Percentiles rank a stretch among this genome's conserved stretches.
phyloP scores from a whole-genome alignment of 169 alveolate genomes.

The Plasmodium fragile region DNA sequence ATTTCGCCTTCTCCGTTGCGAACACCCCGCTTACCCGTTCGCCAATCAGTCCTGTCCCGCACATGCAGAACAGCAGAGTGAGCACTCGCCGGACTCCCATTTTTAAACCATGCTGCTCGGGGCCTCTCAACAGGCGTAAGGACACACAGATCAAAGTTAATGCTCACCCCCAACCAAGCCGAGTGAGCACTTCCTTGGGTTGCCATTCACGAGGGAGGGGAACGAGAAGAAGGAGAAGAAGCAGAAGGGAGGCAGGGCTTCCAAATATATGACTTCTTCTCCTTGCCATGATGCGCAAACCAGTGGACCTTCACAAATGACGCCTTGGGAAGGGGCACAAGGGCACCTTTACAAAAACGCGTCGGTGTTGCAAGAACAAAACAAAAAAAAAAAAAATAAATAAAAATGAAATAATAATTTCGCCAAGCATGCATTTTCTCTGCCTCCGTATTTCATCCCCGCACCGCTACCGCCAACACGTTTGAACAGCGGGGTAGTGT shows the following conservation, averaged over 20 bases:
- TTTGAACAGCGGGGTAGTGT: not conserved
- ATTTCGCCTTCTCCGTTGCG: not conserved
- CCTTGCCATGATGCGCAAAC: not conserved
- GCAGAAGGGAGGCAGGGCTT: not conserved
- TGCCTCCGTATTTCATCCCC: not conserved
- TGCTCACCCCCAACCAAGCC: not conserved
- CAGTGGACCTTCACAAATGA: not conserved
- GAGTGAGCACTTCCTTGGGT: not conserved
- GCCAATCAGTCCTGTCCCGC: not conserved
- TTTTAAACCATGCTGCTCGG: not conserved
- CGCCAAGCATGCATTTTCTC: not conserved
- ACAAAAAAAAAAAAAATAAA: no score
- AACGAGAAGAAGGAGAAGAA: not conserved
- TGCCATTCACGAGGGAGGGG: not conserved
- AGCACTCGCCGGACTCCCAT: not conserved
- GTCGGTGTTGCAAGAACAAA: not conserved
- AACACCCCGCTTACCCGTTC: not conserved
- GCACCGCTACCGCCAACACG: not conserved
- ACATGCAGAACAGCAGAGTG: constrained; percentile 1
- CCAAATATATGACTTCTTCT: not conserved
- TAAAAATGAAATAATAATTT: no score
- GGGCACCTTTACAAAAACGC: not conserved
- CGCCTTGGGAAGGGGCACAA: not conserved
- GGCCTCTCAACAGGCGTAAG: not conserved
- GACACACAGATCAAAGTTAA: not conserved